Base-by-base conservation (phyloP, 2,329 filamentous ascomycete species). In the Biscogniauxia marginata region DNA sequence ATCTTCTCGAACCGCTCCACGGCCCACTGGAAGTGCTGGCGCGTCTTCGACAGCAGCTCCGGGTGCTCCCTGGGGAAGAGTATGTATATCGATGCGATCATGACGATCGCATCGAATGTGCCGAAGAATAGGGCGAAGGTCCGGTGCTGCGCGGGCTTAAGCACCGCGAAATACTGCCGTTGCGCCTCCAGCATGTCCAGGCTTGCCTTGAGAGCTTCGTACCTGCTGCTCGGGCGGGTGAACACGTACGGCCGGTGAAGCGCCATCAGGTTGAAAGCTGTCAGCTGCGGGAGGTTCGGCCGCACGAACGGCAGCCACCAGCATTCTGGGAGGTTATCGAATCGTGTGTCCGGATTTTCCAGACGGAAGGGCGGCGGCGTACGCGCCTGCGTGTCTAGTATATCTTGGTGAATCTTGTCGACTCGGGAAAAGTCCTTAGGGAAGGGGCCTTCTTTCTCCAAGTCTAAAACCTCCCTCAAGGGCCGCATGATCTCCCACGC, bases 221-320 rank as follows among this genome's bases (percentile, higher is more conserved):
- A 73, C n/a, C 84, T 74, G 63, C 81, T 84, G 34, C 74, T 71
- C 5, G 75, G 68, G 11, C 81, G 78, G 16, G 82, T 83, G 61
- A 87, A 86, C 19, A 87, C 79, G 64, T 86, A 87, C 0, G 84
- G 83, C 21, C 84, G 76, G 58, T 87, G 84, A 43, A 87, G 73
- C 4, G 82, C 83, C 73, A 87, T 83, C 49, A 83, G 70, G 55
- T 81, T 78, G 65, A 86, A 84, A 0, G 78, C 73, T 9, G 76
- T 69, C 4, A 80, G 65, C 61, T 83, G 80, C 13, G 79, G 77
- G 50, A 80, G 65, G 49, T 76, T 74, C 55, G 75, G 71, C 43
- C 82, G 72, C n/a, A 74, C 72, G 50, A 71, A 66, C 9, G 73
- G 73, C 39, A 87, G 66, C 83, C 84, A 86, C 53, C 73, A 70